These are phyloP conservation scores for Neltuma alba DNA, from an alignment of 306 rosid species.

Conservation along the genomic window DNA sequence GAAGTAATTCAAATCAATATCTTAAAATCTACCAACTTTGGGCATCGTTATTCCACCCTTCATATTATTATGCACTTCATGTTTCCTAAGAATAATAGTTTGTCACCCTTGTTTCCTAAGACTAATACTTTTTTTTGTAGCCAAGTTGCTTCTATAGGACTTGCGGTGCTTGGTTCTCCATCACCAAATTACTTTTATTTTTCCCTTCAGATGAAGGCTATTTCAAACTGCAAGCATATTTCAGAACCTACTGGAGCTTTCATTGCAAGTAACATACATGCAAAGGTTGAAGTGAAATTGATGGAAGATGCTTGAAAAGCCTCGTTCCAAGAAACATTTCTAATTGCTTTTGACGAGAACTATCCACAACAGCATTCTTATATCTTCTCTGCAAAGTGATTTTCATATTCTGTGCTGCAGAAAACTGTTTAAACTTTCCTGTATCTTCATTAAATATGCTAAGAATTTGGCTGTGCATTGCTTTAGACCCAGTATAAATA, in stretches of 20 bases:
- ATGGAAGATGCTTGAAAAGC: conserved; percentile 98
- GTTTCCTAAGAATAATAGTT: not conserved
- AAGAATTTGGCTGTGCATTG: conserved; percentile 99
- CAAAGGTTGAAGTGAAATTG: conserved; percentile 82
- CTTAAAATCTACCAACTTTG: not conserved
- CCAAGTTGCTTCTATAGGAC: not conserved
- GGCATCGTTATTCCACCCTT: not conserved
- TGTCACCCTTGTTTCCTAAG: not conserved
- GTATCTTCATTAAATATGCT: conserved; percentile 94
- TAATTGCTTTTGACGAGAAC: conserved; percentile 96
- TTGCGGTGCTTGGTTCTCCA: not conserved
- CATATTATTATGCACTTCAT: not conserved
- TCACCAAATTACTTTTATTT: not conserved
- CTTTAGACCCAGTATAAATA: conserved; percentile 96
- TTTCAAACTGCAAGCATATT: not conserved
- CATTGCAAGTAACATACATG: conserved; percentile 67
- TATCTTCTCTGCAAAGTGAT: conserved; percentile 96
- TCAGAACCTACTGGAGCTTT: not conserved
- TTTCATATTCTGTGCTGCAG: conserved; percentile 95
- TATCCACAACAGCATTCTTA: conserved; percentile 91
- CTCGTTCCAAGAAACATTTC: conserved; percentile 97
- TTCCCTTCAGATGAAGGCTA: not conserved
- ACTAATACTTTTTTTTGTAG: not conserved
- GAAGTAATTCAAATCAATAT: conserved; percentile 4
- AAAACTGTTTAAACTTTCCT: conserved; percentile 92